Percentiles rank a stretch among this genome's conserved stretches.
These are phyloP conservation scores for Mycosphaerella arachidis DNA, from an alignment of 2,329 filamentous ascomycete genomes.

Conservation along the genomic window DNA sequence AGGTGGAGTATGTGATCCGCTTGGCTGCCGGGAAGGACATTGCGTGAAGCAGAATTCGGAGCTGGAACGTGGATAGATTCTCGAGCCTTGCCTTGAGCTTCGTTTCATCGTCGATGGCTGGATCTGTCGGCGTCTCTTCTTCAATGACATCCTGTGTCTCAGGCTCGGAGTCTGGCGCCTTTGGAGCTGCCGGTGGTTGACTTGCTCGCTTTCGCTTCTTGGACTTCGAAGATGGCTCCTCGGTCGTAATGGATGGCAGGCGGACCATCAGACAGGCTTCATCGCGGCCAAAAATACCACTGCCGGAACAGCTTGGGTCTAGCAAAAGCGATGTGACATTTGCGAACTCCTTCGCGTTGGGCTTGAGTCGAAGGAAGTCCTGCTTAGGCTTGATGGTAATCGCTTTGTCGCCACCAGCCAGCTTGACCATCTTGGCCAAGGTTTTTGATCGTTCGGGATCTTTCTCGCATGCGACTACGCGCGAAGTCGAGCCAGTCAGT, in stretches of 20 bases:
- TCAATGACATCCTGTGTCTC: slow-evolving; percentile 10
- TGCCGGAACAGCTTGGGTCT: slow-evolving; percentile 93
- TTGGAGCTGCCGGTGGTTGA: slow-evolving; percentile 3
- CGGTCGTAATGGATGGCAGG: slow-evolving; percentile 45
- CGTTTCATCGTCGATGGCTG: slow-evolving; percentile 42
- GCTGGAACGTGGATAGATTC: slow-evolving; percentile 76
- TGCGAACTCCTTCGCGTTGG: slow-evolving; percentile 55
- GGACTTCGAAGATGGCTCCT: slow-evolving; percentile 13
- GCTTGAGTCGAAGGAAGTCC: slow-evolving; percentile 77
- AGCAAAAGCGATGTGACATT: slow-evolving; percentile 78
- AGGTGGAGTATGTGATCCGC: slow-evolving; percentile 88
- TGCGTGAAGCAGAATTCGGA: slow-evolving; percentile 76
- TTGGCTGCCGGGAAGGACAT: slow-evolving; percentile 71
- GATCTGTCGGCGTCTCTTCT: slow-evolving; percentile 28
- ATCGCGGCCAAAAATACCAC: slow-evolving; percentile 86
- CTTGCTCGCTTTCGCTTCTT: slow-evolving; percentile 32
- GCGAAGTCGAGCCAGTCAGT: slow-evolving; percentile 36
- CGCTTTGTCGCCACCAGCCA: slow-evolving; percentile 64
- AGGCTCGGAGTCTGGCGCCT: slow-evolving; percentile 6
- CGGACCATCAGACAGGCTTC: slow-evolving; percentile 63
- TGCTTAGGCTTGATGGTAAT: slow-evolving; percentile 67
- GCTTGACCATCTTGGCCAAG: slow-evolving; percentile 76
- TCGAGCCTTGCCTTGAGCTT: slow-evolving; percentile 61
- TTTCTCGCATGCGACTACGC: slow-evolving; percentile 75
- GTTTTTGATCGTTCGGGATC: slow-evolving; percentile 67